Evolutionary conservation across 495 filamentous ascomycete species (phyloP).

Genomic region (Tirmania nivea): DNA sequence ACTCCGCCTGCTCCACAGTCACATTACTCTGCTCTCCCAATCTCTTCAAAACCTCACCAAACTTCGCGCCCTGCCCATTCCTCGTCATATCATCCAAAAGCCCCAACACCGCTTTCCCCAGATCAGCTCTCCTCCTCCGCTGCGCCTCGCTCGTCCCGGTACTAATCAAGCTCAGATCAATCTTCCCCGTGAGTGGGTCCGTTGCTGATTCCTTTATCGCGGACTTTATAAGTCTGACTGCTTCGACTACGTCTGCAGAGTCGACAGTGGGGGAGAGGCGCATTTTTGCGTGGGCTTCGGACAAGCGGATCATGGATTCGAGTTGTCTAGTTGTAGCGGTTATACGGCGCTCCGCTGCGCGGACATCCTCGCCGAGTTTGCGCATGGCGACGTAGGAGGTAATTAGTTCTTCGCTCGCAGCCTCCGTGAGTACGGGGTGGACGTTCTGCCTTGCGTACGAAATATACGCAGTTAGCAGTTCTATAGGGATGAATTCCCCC

Average conservation of each 20-base stretch:
- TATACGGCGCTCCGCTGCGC: slow-evolving; percentile 80
- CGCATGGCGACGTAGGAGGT: slow-evolving; percentile 88
- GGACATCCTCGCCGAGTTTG: slow-evolving; percentile 83
- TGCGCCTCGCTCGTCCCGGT: slow-evolving; percentile 77
- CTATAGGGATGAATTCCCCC: slow-evolving; percentile 36
- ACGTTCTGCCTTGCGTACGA: slow-evolving; percentile 81
- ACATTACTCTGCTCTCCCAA: slow-evolving; percentile 56
- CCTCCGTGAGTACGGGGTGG: slow-evolving; percentile 56
- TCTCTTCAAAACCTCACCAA: slow-evolving; percentile 48
- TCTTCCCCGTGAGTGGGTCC: slow-evolving; percentile 70
- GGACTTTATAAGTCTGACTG: slow-evolving; percentile 71
- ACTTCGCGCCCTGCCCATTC: slow-evolving; percentile 43
- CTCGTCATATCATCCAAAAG: slow-evolving; percentile 56
- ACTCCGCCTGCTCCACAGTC: slow-evolving; percentile 52
- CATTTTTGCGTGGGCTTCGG: slow-evolving; percentile 97
- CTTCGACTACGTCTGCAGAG: slow-evolving; percentile 65
- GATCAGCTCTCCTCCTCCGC: slow-evolving; percentile 52
- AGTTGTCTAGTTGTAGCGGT: slow-evolving; percentile 91
- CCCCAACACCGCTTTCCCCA: slow-evolving; percentile 56
- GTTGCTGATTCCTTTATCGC: slow-evolving; percentile 96
- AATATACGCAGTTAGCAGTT: slow-evolving; percentile 91
- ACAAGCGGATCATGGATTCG: slow-evolving; percentile 90
- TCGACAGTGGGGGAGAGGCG: slow-evolving; percentile 58
- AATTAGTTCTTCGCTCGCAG: slow-evolving; percentile 60
- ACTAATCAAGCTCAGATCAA: slow-evolving; percentile 88